Base-by-base conservation (phyloP, 768 basidiomycete species). In the Tubosaeta sp. region DNA sequence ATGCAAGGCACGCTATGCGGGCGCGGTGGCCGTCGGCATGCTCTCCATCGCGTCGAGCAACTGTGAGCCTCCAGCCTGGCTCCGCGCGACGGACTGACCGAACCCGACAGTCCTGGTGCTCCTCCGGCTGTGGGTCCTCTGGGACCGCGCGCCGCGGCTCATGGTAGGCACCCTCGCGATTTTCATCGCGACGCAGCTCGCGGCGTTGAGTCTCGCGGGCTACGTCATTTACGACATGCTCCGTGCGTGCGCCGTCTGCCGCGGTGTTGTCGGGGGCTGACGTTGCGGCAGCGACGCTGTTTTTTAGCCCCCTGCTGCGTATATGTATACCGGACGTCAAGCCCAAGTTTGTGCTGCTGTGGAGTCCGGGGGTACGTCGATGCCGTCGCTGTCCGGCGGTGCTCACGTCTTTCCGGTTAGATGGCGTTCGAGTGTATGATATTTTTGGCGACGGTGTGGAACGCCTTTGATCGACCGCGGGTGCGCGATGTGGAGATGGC, bases 121-220 rank as follows among this genome's bases (percentile, higher is more conserved):
- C 31, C 58, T 74, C n/a, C 68, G 71, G 2, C 25, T 74, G 8
- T 75, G 74, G 74, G 56, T 69, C 21, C 54, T 73, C 6, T 73
- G 73, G 60, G 65, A 62, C 34, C 60, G 65, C 11, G 32, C 29
- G 1, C 61, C 56, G n/a, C 50, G 52, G 5, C 40, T 74, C 22
- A 59, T 73, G 41, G 19, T 65, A 18, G 48, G 34, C 38, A 73
- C 70, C 1, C 46, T 73, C 3, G 18, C 35, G 13, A 55, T 67
- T 27, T 74, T 64, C 24, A 16, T 69, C n/a, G 7, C 61, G 4
- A 71, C 69, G 0, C 70, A 73, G 29, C 46, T 62, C 6, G 40
- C 58, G 0, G 39, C 64, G 25, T 29, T 72, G 13, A 43, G 56
- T 4, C 58, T 57, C 8, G 57, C 57, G 1, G 55, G 62, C n/a